phyloP scores from a whole-genome alignment of 106 monocot species.

The Platanthera guangdongensis region DNA sequence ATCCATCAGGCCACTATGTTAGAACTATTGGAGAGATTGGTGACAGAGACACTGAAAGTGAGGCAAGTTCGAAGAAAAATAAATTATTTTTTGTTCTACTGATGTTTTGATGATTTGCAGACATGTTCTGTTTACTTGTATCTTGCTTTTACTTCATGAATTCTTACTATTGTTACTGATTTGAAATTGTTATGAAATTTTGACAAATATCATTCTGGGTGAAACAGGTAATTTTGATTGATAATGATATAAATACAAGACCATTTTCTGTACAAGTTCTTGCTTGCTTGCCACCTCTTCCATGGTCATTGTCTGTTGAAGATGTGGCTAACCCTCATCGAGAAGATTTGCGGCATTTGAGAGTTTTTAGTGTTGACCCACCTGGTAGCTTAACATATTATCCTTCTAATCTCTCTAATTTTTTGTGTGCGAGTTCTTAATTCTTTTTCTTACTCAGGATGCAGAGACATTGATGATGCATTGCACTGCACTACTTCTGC shows the following conservation, averaged over 20 bases:
- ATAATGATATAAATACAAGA: constrained; percentile 96
- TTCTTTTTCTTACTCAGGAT: constrained; percentile 46
- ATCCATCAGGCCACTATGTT: constrained; percentile 95
- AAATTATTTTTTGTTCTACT: background rate
- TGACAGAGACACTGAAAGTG: constrained; percentile 91
- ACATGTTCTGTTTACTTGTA: background rate
- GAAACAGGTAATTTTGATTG: constrained; percentile 85
- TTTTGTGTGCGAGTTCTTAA: constrained; percentile 5
- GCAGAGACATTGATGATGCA: constrained; percentile 99
- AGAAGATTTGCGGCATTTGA: constrained; percentile 71
- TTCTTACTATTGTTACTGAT: background rate
- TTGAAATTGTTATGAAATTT: background rate
- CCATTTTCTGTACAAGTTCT: constrained; percentile 97
- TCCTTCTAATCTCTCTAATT: background rate
- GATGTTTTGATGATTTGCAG: background rate
- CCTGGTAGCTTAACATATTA: constrained; percentile 58
- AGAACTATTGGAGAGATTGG: constrained; percentile 96
- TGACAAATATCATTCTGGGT: constrained; percentile 10
- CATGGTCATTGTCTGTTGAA: constrained; percentile 78
- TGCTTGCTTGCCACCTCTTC: constrained; percentile 88
- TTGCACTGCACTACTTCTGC: constrained; percentile 78
- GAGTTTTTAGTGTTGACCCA: constrained; percentile 99
- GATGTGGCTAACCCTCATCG: constrained; percentile 69
- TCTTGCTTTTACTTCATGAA: background rate
- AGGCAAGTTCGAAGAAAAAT: constrained; percentile 36